Evolutionary conservation across 192 early-diverging fungal species (phyloP).

Genomic region (Coemansia sp.): DNA sequence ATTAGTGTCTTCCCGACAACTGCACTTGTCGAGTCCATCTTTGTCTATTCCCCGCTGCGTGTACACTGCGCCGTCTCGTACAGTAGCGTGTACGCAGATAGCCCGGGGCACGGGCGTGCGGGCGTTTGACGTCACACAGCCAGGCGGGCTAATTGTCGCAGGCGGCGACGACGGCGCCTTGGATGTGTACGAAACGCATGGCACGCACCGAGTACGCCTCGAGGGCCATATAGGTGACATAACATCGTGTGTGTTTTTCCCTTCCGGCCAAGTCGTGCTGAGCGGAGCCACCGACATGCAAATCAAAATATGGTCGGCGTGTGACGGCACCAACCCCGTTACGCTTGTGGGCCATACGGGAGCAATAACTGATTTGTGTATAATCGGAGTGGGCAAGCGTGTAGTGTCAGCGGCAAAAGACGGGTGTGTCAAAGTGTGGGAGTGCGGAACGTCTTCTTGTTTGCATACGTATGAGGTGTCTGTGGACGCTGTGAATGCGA

Average conservation of each 20-base stretch:
- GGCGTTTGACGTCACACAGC: conserved; percentile 40
- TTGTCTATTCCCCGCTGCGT: conserved; percentile 13
- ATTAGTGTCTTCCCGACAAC: conserved; percentile 24
- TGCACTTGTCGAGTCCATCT: conserved; percentile 24
- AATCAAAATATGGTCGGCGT: conserved; percentile 71
- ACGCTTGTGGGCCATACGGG: conserved; percentile 67
- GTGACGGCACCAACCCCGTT: conserved; percentile 72
- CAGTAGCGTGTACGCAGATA: conserved; percentile 31
- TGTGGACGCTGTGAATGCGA: conserved; percentile 21
- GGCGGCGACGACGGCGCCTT: conserved; percentile 39
- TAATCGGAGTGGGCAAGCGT: conserved; percentile 66
- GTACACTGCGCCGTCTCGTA: conserved; percentile 20
- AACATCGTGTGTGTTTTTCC: conserved; percentile 69
- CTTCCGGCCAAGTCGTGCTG: conserved; percentile 71
- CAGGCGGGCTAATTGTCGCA: conserved; percentile 38
- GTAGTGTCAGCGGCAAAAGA: conserved; percentile 57
- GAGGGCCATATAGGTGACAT: conserved; percentile 68
- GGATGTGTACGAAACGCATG: conserved; percentile 40
- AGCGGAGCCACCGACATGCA: conserved; percentile 69
- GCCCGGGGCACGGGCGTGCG: conserved; percentile 27
- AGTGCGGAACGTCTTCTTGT: conserved; percentile 29
- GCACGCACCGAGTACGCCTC: conserved; percentile 23
- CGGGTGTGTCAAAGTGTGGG: conserved; percentile 47
- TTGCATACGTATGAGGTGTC: conserved; percentile 36
- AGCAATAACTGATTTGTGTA: conserved; percentile 64